Conservation (phyloP, 345 rosid genomes). For the Hibiscus tridactylites region DNA sequence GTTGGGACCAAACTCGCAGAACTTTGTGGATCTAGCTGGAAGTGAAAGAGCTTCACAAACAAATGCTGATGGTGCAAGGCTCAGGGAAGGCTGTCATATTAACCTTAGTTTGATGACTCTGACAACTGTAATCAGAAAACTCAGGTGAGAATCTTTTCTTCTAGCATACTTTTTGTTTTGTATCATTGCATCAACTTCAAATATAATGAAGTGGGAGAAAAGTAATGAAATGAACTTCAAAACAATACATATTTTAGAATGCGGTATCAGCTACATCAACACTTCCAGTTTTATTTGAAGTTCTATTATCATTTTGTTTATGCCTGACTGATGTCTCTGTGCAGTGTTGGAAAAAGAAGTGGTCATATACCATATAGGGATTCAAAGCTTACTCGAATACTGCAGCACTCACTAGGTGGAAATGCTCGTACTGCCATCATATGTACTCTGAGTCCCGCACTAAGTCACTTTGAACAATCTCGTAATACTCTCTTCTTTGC, state of each 20-base stretch:
- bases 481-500: constrained; percentile 95
- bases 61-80: constrained; percentile 91
- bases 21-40: constrained; percentile 98
- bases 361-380: constrained; percentile 96
- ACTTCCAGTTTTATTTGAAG: background rate
- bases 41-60: constrained; percentile 99
- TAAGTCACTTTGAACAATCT: constrained; percentile 86
- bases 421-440: constrained; percentile 99
- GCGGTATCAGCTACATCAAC: no score
- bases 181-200: background rate
- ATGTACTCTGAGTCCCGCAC: constrained; percentile 93
- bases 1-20: constrained; percentile 42
- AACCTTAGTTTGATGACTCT: constrained; percentile 98
- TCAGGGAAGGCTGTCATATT: constrained; percentile 97
- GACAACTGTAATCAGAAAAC: constrained; percentile 94
- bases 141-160: constrained; percentile 44
- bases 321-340: constrained; percentile 2
- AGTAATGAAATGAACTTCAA: background rate
- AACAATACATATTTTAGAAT: background rate
- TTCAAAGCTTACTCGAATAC: constrained; percentile 94
- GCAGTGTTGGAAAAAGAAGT: constrained; percentile 86
- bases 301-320: constrained; percentile 4
- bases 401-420: constrained; percentile 99
- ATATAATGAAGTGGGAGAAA: background rate
- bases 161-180: background rate